Evolutionary conservation across 2,329 filamentous ascomycete genomes (phyloP).

Genomic region (Fusarium sulawesiense): DNA sequence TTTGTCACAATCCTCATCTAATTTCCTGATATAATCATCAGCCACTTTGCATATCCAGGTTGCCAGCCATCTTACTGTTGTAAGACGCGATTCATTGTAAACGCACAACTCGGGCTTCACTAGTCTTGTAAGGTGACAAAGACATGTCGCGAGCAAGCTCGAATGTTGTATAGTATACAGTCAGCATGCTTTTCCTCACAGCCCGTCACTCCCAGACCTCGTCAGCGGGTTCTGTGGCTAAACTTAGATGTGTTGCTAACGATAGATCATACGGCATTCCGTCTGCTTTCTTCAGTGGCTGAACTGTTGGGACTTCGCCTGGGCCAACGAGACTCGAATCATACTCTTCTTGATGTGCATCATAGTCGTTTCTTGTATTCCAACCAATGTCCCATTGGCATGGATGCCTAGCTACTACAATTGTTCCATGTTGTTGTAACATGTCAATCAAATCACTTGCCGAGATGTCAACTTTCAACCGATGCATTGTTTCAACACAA

Average conservation of each 20-base stretch:
- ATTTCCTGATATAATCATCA: constrained; percentile 1
- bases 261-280: not conserved
- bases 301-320: not conserved
- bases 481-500: not conserved
- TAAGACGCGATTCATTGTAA: constrained; percentile 20
- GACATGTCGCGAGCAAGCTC: constrained; percentile 2
- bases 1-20: not conserved
- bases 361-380: not conserved
- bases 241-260: not conserved
- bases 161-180: constrained; percentile 3
- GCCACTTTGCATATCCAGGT: not conserved
- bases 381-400: not conserved
- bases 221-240: not conserved
- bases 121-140: constrained; percentile 9
- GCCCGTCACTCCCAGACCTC: constrained; percentile 2
- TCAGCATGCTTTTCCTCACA: constrained; percentile 11
- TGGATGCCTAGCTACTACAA: not conserved
- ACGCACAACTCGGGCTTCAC: constrained; percentile 12
- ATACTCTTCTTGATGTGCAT: not conserved
- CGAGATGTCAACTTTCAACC: not conserved
- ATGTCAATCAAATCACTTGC: not conserved
- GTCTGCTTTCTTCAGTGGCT: not conserved
- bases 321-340: not conserved
- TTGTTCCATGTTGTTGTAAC: not conserved
- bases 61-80: not conserved